A percentile compares a stretch with the other conserved stretches of the same genome.
Evolutionary conservation across 2,329 filamentous ascomycete genomes (phyloP).

Genomic region (Sodiomyces alkalinus): DNA sequence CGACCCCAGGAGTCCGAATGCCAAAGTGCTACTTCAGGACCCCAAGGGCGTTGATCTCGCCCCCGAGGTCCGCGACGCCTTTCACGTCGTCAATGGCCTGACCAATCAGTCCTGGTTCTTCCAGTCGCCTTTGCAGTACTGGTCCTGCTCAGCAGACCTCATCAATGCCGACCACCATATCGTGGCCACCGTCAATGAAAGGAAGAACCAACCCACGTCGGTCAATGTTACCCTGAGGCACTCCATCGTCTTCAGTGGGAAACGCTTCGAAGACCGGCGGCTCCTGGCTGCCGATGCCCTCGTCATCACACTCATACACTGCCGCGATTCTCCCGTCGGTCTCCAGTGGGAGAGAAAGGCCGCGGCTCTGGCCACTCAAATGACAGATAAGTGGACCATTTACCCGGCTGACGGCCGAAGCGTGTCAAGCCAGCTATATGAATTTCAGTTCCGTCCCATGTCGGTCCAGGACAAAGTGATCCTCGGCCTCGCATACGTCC

Average conservation of each 20-base stretch:
- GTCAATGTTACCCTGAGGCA: conserved; percentile 63
- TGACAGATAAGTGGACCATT: conserved; percentile 43
- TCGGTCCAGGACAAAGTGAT: conserved; percentile 49
- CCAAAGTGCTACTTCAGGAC: conserved; percentile 13
- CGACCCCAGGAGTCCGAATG: conserved; percentile 21
- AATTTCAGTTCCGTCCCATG: conserved; percentile 66
- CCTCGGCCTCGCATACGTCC: conserved; percentile 48
- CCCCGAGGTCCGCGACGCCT: conserved; percentile 31
- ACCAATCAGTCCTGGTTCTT: conserved; percentile 58
- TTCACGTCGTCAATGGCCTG: conserved; percentile 44
- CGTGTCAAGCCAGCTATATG: conserved; percentile 47
- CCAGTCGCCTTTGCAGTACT: conserved; percentile 72
- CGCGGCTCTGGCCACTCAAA: conserved; percentile 31
- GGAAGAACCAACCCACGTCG: conserved; percentile 44
- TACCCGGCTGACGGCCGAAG: conserved; percentile 44
- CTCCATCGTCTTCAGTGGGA: conserved; percentile 72
- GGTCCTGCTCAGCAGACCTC: conserved; percentile 48
- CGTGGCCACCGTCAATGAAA: conserved; percentile 52
- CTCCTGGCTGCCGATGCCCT: conserved; percentile 62
- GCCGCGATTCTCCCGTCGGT: conserved; percentile 47
- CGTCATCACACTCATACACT: conserved; percentile 62
- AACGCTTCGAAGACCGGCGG: conserved; percentile 51
- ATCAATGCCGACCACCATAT: conserved; percentile 49
- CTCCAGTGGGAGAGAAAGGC: conserved; percentile 49
- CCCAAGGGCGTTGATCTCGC: conserved; percentile 18